Conservation (phyloP, 2,329 filamentous ascomycete genomes). For the Aurifilum marmelostoma region DNA sequence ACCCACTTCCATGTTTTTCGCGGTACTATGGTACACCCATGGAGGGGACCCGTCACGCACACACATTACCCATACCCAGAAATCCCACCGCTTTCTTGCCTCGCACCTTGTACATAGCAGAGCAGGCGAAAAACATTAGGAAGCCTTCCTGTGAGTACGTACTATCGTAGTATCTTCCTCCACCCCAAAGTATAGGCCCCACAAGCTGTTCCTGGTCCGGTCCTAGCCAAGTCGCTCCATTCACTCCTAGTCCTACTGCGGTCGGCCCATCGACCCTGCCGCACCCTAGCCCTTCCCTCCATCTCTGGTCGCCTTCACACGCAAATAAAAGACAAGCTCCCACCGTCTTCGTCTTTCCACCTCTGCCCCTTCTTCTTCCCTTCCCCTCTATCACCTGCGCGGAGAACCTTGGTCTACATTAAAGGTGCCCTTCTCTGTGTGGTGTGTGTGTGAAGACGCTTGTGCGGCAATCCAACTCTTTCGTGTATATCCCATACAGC, state of each 20-base stretch:
- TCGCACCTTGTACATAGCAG: not conserved
- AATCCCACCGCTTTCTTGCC: slow-evolving; percentile 4
- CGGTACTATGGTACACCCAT: not conserved
- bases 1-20: not conserved
- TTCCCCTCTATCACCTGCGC: slow-evolving; percentile 34
- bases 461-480: slow-evolving; percentile 29
- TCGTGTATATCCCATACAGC: slow-evolving; percentile 20
- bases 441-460: slow-evolving; percentile 20
- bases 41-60: not conserved
- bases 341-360: slow-evolving; percentile 33
- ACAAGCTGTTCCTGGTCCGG: slow-evolving; percentile 13
- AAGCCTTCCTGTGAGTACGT: not conserved
- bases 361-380: slow-evolving; percentile 36
- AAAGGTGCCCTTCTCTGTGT: slow-evolving; percentile 26
- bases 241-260: slow-evolving; percentile 9
- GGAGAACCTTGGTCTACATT: slow-evolving; percentile 30
- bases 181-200: slow-evolving; percentile 11
- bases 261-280: slow-evolving; percentile 11
- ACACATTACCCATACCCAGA: not conserved
- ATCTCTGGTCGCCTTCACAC: slow-evolving; percentile 6
- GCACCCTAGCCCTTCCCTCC: slow-evolving; percentile 1
- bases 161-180: not conserved
- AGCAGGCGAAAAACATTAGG: not conserved
- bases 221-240: slow-evolving; percentile 8
- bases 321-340: slow-evolving; percentile 28